Base-by-base conservation (phyloP, 2,329 filamentous ascomycete genomes). In the Mollisia scopiformis region DNA sequence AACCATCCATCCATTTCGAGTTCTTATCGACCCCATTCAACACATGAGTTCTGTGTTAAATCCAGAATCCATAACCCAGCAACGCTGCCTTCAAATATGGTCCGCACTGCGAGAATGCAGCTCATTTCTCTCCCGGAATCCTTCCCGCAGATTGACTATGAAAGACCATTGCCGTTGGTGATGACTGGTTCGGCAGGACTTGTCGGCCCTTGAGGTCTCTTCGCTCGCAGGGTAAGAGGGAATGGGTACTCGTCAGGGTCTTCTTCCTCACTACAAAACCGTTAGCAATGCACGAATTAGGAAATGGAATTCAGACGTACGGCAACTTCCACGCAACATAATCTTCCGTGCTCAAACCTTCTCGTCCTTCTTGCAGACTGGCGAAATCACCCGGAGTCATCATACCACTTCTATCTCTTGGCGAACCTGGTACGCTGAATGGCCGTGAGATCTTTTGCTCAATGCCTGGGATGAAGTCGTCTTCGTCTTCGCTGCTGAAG, bases 351-450 rank as follows among this genome's bases (percentile, higher is more conserved):
- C 84, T 95, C 69, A 99, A 79, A 1, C 94, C 93, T 76, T 99
- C 95, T 46, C 90, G 89, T 47, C 93, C 92, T 77, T 99, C 95
- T 77, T 98, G 95, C 58, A 99, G 81, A 69, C 92, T 97, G 28
- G 93, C 95, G 82, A 98, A 98, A 76, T 99, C 95, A 50, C 95
- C 95, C 7, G 95, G 95, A 0, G 95, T 99, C 95, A 99, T 98
- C 93, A 97, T 97, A 57, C 95, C 95, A 46, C 89, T 89, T 33
- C 93, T 86, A 74, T 97, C 93, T 63, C 93, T 85, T 10, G 95
- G 95, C 19, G 93, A 97, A 8, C 95, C 95, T 2, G 95, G 95
- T 54, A 96, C 93, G 2, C 93, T 97, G 77, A 98, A 88, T 7
- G 95, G 95, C 52, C 95, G 85, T 11, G 93, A 94, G 73, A 99